Evolutionary conservation across 805 yeast genomes (phyloP).

Genomic region (Zygosaccharomyces rouxii): DNA sequence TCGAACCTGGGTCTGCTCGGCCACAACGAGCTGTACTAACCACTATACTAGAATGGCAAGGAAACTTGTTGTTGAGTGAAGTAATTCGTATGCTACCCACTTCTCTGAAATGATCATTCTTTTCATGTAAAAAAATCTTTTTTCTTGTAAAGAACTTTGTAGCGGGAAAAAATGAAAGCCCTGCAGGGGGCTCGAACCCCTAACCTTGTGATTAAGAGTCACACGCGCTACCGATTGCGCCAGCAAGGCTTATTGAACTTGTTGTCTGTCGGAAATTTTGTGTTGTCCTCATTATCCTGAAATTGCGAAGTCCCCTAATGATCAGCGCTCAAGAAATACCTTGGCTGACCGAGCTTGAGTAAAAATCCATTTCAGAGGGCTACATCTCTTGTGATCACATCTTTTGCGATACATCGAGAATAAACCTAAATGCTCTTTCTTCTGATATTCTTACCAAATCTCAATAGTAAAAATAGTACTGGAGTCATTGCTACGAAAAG

Average conservation of each 20-base stretch:
- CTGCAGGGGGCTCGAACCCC: slow-evolving; percentile 31
- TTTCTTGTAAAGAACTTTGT: background rate
- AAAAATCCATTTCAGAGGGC: no score
- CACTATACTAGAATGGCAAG: slow-evolving; percentile 41
- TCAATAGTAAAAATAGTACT: background rate
- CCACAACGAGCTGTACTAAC: slow-evolving; percentile 42
- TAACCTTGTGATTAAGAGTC: slow-evolving; percentile 29
- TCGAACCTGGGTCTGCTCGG: slow-evolving; percentile 42
- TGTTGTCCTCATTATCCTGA: slow-evolving; percentile 29
- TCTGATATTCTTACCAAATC: background rate
- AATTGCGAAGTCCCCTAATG: no score
- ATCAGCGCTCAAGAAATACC: no score
- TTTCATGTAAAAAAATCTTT: background rate
- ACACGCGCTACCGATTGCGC: slow-evolving; percentile 31
- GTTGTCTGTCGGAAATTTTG: slow-evolving; percentile 42
- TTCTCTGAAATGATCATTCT: background rate
- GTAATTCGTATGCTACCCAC: background rate
- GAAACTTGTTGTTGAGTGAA: background rate
- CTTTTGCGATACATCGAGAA: no score
- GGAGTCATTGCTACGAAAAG: background rate
- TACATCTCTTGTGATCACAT: no score
- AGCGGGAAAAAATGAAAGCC: slow-evolving; percentile 13
- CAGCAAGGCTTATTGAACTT: slow-evolving; percentile 19
- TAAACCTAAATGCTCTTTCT: no score
- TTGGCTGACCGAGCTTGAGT: no score